Conservation (phyloP, 805 yeast genomes). For the Sporopachydermia lactativora region DNA sequence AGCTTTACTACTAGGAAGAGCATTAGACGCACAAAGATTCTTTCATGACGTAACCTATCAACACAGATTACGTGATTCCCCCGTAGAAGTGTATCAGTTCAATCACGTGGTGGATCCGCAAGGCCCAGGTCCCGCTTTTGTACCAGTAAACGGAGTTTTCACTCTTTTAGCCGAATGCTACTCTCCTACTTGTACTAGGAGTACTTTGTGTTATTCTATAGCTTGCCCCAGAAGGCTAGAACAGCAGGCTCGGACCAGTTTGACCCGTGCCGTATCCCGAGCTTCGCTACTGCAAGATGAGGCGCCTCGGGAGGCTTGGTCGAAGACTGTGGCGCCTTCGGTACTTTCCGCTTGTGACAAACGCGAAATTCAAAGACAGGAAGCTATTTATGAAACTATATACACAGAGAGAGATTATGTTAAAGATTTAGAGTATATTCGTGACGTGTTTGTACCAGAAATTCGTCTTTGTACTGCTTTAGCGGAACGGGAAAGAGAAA, state of each 20-base stretch:
- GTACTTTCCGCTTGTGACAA: conserved; percentile 69
- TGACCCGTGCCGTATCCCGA: conserved; percentile 60
- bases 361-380: conserved; percentile 84
- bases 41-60: conserved; percentile 95
- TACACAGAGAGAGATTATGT: conserved; percentile 93
- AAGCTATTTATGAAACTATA: conserved; percentile 84
- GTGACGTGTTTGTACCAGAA: conserved; percentile 91
- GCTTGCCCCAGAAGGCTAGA: conserved; percentile 94
- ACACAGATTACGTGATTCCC: conserved; percentile 81
- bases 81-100: conserved; percentile 78
- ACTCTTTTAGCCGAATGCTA: conserved; percentile 89
- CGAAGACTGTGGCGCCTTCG: conserved; percentile 74
- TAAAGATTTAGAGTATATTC: conserved; percentile 81
- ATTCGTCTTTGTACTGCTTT: conserved; percentile 75
- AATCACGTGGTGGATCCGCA: conserved; percentile 35
- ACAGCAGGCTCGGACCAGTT: conserved; percentile 83
- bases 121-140: conserved; percentile 4
- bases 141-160: conserved; percentile 73
- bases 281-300: conserved; percentile 55
- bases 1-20: conserved; percentile 78
- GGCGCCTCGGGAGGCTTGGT: conserved; percentile 82
- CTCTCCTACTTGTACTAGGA: conserved; percentile 91
- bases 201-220: conserved; percentile 78
- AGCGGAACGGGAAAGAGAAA: conserved; percentile 79
- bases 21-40: conserved; percentile 85